Evolutionary conservation across 2,329 filamentous ascomycete species (phyloP), one percentile per base, ranked within the genome.

Genomic region (Fusarium odoratissimum): DNA sequence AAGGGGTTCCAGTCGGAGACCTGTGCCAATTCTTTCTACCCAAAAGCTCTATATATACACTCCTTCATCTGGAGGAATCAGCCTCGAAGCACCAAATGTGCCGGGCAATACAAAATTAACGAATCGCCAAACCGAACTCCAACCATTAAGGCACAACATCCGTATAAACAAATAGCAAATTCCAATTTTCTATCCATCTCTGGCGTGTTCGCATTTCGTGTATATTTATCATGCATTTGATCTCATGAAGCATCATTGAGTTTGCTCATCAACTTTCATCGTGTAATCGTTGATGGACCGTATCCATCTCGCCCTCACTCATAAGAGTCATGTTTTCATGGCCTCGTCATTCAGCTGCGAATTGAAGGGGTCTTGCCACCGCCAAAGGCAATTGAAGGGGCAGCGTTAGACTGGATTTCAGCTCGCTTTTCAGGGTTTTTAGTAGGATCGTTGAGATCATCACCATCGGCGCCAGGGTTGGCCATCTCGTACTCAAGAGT

Each of bases 381-480:
- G 25, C 70, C 70, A 42, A 72, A 72, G n/a, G 54, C 61, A 12
- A 71, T 49, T 8, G 76, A 71, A 17, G 75, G 63, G 8, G 64
- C 42, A 64, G 73, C 71, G 55, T 45, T 23, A 30, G 67, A 55
- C 25, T 72, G 74, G 33, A 78, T 69, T 62, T 78, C 76, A 19
- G 80, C 81, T 38, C 75, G 76, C 77, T 83, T 85, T 72, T 83
- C 81, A 3, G 82, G 81, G 69, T 85, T 85, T 74, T 82, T 79
- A 21, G 83, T 84, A 13, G 83, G 83, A 72, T 85, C 84, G 51
- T 85, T 85, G 30, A 74, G 60, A 40, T 80, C 78, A 62, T 85
- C 84, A 31, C 83, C 84, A 69, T 86, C 84, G 28, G 84, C 84
- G 17, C 83, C 83, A 28, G 84, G 84, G 67, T 85, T 86, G 16